Evolutionary conservation across 257 asterid genomes (phyloP).

Genomic region (Solanum microdontum): DNA sequence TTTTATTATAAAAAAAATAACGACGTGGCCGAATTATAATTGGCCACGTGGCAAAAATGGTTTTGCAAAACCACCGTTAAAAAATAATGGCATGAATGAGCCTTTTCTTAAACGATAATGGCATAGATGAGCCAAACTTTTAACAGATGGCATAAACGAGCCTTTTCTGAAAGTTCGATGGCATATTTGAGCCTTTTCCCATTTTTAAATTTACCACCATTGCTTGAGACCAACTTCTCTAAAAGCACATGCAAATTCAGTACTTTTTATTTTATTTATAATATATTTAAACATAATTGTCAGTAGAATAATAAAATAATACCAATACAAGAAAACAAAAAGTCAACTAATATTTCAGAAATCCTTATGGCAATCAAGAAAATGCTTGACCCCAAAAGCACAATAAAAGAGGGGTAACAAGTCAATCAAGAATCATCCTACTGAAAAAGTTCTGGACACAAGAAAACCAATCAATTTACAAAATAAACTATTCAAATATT

Average conservation of each 20-base stretch:
- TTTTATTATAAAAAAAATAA: too few species aligned
- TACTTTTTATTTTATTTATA: not conserved
- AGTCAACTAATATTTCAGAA: slow-evolving; percentile 18
- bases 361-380: not conserved
- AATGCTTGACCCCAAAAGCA: not conserved
- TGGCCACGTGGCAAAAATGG: too few species aligned
- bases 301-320: not conserved
- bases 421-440: slow-evolving; percentile 10
- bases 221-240: not conserved
- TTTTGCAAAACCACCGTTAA: too few species aligned
- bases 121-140: too few species aligned
- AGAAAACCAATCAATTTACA: not conserved
- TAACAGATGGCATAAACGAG: too few species aligned
- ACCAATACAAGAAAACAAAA: not conserved
- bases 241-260: not conserved
- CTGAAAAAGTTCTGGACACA: slow-evolving; percentile 6
- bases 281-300: not conserved
- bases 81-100: too few species aligned
- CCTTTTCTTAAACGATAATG: too few species aligned
- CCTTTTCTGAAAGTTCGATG: too few species aligned
- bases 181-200: too few species aligned
- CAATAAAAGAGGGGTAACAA: not conserved
- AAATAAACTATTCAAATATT: not conserved
- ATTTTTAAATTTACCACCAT: not conserved
- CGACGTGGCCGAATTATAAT: too few species aligned